These are phyloP conservation scores for Zangia roseola DNA, from an alignment of 768 basidiomycete genomes.

Conservation along the genomic window DNA sequence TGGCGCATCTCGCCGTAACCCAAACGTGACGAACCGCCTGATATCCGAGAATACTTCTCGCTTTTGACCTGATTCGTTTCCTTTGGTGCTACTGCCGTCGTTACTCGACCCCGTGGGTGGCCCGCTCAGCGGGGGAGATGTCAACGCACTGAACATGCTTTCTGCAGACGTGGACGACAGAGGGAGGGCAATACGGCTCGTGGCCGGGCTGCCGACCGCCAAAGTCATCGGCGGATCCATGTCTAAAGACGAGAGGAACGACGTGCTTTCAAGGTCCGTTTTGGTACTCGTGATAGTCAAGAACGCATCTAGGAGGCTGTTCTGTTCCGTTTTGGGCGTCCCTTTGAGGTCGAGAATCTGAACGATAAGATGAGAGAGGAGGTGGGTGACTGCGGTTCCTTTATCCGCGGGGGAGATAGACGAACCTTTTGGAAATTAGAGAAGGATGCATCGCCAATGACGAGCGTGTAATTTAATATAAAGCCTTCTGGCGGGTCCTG, in stretches of 20 bases:
- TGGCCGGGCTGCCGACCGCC: constrained; percentile 64
- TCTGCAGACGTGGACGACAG: constrained; percentile 42
- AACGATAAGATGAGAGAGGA: not conserved
- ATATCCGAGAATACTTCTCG: constrained; percentile 89
- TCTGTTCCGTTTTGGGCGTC: constrained; percentile 81
- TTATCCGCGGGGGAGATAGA: not conserved
- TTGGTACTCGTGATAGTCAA: constrained; percentile 91
- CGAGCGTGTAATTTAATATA: constrained; percentile 90
- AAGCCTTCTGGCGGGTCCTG: constrained; percentile 93
- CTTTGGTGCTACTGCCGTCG: constrained; percentile 37
- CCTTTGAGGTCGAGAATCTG: constrained; percentile 96
- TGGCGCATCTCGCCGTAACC: constrained; percentile 68
- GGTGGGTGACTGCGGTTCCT: constrained; percentile 9
- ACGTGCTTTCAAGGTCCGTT: constrained; percentile 81
- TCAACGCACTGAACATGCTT: constrained; percentile 55
- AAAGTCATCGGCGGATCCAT: constrained; percentile 81
- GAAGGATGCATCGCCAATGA: constrained; percentile 93
- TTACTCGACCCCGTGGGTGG: constrained; percentile 61
- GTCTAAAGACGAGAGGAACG: constrained; percentile 90
- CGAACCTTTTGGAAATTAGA: constrained; percentile 96
- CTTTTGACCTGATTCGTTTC: constrained; percentile 47
- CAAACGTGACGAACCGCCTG: constrained; percentile 85
- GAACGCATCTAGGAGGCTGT: constrained; percentile 88
- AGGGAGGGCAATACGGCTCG: constrained; percentile 59
- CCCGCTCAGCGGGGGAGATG: constrained; percentile 61